These are phyloP conservation scores for Galeopsis tetrahit DNA, from an alignment of 257 asterid species.

Conservation along the genomic window DNA sequence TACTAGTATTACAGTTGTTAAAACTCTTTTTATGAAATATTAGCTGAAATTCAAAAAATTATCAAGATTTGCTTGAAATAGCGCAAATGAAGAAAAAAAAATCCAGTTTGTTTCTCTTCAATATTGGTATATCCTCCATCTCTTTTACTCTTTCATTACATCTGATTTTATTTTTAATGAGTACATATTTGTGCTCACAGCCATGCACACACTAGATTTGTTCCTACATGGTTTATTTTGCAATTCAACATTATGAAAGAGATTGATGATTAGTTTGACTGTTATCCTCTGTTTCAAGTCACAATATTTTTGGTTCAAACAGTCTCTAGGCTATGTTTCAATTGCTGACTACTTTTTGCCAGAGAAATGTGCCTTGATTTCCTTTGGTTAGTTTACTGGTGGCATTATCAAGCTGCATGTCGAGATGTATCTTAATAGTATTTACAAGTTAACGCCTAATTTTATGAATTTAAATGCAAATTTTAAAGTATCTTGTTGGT, in stretches of 20 bases:
- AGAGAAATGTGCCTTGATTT: conserved; percentile 7
- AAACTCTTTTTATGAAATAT: conserved; percentile 35
- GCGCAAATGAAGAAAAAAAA: conserved; percentile 20
- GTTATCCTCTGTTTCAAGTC: conserved; percentile 16
- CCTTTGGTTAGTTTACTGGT: conserved; percentile 27
- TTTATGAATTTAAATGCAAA: conserved; percentile 4
- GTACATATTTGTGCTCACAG: background rate
- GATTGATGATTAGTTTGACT: conserved; percentile 17
- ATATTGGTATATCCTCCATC: conserved; percentile 22
- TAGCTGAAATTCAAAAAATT: conserved; percentile 39
- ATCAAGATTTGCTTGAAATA: conserved; percentile 28
- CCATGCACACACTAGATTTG: background rate
- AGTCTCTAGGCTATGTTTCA: conserved; percentile 13
- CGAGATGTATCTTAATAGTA: conserved; percentile 6
- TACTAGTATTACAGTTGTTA: conserved; percentile 42
- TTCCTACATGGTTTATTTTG: conserved; percentile 16
- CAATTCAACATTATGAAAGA: conserved; percentile 5
- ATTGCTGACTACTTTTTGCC: conserved; percentile 19
- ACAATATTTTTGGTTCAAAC: background rate
- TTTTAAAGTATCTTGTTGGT: background rate
- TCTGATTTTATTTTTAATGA: background rate
- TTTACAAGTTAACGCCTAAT: conserved; percentile 4
- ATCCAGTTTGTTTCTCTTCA: conserved; percentile 24
- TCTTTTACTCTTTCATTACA: background rate
- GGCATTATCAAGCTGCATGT: conserved; percentile 22